Percentiles rank a stretch among this genome's conserved stretches.
Evolutionary conservation across 345 rosid species (phyloP).

Genomic region (Sonneratia alba): DNA sequence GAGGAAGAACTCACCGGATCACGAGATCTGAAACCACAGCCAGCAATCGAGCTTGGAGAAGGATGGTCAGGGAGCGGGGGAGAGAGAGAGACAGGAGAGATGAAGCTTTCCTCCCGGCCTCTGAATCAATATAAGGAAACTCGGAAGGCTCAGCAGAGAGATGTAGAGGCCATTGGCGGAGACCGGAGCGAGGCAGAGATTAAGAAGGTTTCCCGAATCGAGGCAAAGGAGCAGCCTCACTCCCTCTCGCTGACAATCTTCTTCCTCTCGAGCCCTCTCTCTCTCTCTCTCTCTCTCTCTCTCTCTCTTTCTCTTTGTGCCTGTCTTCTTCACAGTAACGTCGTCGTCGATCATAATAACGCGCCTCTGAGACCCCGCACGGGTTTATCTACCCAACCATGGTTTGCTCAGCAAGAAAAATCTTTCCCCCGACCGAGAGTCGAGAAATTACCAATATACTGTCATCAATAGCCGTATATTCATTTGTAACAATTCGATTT

Average conservation of each 20-base stretch:
- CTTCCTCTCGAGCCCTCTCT: neutral
- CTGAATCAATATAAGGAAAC: neutral
- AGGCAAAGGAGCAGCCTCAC: neutral
- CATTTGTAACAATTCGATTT: no score
- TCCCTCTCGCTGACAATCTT: neutral
- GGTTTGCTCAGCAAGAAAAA: neutral
- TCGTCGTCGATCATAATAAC: no score
- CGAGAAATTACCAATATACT: no score
- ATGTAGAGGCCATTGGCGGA: no score
- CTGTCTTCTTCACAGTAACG: neutral
- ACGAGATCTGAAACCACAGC: constrained; percentile 22
- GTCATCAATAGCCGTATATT: no score
- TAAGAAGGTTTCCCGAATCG: neutral
- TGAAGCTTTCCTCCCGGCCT: neutral
- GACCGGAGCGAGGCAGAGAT: neutral
- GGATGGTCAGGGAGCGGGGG: neutral
- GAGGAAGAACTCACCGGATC: constrained; percentile 23
- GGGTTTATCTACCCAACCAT: neutral
- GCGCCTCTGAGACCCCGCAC: no score
- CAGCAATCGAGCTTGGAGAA: constrained; percentile 6
- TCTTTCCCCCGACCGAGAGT: no score
- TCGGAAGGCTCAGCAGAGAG: neutral
- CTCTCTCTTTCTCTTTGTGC: neutral
- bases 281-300: neutral
- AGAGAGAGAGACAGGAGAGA: neutral